These are phyloP conservation scores for Aspergillus aculeatus DNA, from an alignment of 2,329 filamentous ascomycete genomes.

Conservation along the genomic window DNA sequence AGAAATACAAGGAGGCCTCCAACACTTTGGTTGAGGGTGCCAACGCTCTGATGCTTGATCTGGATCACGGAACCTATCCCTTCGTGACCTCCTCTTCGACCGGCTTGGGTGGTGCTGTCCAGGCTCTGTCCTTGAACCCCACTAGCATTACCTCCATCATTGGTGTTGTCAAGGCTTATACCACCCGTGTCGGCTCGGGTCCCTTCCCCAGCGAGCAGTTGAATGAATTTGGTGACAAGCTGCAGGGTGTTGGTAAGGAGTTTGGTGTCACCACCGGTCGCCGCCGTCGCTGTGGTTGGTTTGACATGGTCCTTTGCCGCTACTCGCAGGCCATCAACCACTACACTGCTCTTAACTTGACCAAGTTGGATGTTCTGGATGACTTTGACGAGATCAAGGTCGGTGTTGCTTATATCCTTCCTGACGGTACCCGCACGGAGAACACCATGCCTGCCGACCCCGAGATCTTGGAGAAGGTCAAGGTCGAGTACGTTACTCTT, in stretches of 20 bases:
- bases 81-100: constrained; percentile 51
- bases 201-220: constrained; percentile 64
- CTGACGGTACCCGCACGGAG: constrained; percentile 49
- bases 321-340: constrained; percentile 58
- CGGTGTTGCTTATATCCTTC: constrained; percentile 56
- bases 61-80: constrained; percentile 54
- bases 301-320: constrained; percentile 63
- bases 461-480: constrained; percentile 51
- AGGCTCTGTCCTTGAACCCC: constrained; percentile 59
- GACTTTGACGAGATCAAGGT: constrained; percentile 64
- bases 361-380: constrained; percentile 65
- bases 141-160: constrained; percentile 58
- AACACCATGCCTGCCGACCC: constrained; percentile 59
- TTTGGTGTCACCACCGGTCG: constrained; percentile 60
- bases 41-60: constrained; percentile 63
- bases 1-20: constrained; percentile 53
- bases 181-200: constrained; percentile 58
- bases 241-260: constrained; percentile 57
- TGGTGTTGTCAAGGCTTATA: constrained; percentile 66
- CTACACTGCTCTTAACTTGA: constrained; percentile 59
- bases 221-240: constrained; percentile 56
- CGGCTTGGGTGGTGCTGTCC: constrained; percentile 52
- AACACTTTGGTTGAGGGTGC: constrained; percentile 63
- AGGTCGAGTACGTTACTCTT: constrained; percentile 60
- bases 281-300: constrained; percentile 63